Evolutionary conservation across 768 basidiomycete species (phyloP).

Genomic region (Rickenella mellea): DNA sequence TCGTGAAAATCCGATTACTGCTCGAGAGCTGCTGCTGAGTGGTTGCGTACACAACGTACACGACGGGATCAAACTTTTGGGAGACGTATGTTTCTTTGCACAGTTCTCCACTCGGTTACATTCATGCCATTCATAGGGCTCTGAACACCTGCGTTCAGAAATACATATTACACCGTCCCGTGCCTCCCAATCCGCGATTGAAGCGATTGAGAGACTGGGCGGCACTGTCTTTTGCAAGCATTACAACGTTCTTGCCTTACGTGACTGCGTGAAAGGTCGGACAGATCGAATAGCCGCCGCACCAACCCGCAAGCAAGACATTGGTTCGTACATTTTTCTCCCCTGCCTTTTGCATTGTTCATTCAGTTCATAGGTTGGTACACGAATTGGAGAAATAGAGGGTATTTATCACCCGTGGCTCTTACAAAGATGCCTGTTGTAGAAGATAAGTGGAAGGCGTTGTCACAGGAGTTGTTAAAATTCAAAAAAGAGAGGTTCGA

Average conservation of each 20-base stretch:
- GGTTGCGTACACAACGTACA: slow-evolving; percentile 83
- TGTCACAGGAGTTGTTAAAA: slow-evolving; percentile 51
- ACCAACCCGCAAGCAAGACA: slow-evolving; percentile 80
- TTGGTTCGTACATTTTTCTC: slow-evolving; percentile 41
- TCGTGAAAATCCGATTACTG: slow-evolving; percentile 78
- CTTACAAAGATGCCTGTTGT: slow-evolving; percentile 51
- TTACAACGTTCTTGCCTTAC: slow-evolving; percentile 79
- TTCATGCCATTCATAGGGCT: slow-evolving; percentile 39
- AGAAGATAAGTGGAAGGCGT: slow-evolving; percentile 58
- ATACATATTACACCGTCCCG: slow-evolving; percentile 78
- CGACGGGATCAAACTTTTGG: slow-evolving; percentile 88
- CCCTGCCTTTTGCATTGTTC: neutral
- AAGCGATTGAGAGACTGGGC: slow-evolving; percentile 71
- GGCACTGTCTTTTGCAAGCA: slow-evolving; percentile 86
- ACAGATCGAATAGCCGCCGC: slow-evolving; percentile 65
- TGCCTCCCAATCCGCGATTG: slow-evolving; percentile 80
- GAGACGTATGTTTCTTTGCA: slow-evolving; percentile 44
- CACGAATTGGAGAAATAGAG: slow-evolving; percentile 60
- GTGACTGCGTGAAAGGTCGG: slow-evolving; percentile 65
- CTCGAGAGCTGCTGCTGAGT: slow-evolving; percentile 72
- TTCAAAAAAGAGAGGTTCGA: slow-evolving; percentile 34
- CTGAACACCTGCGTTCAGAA: slow-evolving; percentile 52
- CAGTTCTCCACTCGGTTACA: neutral
- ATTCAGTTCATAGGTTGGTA: slow-evolving; percentile 56
- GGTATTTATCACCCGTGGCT: slow-evolving; percentile 58